Conservation (phyloP, 768 basidiomycete species). For the Boletus sensibilis region DNA sequence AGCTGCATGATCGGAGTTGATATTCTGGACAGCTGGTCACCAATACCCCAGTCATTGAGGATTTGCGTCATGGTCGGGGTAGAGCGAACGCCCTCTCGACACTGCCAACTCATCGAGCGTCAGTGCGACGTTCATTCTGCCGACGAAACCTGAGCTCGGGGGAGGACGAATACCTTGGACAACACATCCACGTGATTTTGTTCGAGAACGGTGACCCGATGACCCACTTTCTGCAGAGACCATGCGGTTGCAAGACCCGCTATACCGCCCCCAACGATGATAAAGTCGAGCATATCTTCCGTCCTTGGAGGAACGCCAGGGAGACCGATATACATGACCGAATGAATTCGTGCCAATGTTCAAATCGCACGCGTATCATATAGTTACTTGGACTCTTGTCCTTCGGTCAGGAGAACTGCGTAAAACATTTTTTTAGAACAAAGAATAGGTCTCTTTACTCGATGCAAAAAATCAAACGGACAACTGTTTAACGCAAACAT, state of each 20-base stretch:
- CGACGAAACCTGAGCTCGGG: not conserved
- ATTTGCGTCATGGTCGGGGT: slow-evolving; percentile 61
- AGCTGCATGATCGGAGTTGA: slow-evolving; percentile 16
- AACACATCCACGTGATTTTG: slow-evolving; percentile 40
- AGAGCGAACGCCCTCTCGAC: slow-evolving; percentile 39
- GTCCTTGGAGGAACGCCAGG: slow-evolving; percentile 2
- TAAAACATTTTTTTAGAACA: too few species aligned
- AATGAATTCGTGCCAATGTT: not conserved
- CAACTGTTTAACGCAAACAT: too few species aligned
- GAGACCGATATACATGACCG: slow-evolving; percentile 10
- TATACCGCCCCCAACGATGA: slow-evolving; percentile 34
- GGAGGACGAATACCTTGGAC: slow-evolving; percentile 26
- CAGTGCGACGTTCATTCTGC: not conserved
- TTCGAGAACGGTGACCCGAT: slow-evolving; percentile 56
- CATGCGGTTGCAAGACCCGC: slow-evolving; percentile 57
- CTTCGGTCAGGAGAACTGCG: too few species aligned
- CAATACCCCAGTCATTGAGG: slow-evolving; percentile 53
- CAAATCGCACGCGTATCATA: too few species aligned
- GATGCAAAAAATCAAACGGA: too few species aligned
- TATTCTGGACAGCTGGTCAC: slow-evolving; percentile 39
- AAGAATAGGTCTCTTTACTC: too few species aligned
- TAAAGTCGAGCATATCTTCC: slow-evolving; percentile 19
- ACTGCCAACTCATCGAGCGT: slow-evolving; percentile 16
- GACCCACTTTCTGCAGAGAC: slow-evolving; percentile 51
- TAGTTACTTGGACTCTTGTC: too few species aligned